Conservation (phyloP, 23 red algal genomes). For the Pyropia yezoensis region DNA sequence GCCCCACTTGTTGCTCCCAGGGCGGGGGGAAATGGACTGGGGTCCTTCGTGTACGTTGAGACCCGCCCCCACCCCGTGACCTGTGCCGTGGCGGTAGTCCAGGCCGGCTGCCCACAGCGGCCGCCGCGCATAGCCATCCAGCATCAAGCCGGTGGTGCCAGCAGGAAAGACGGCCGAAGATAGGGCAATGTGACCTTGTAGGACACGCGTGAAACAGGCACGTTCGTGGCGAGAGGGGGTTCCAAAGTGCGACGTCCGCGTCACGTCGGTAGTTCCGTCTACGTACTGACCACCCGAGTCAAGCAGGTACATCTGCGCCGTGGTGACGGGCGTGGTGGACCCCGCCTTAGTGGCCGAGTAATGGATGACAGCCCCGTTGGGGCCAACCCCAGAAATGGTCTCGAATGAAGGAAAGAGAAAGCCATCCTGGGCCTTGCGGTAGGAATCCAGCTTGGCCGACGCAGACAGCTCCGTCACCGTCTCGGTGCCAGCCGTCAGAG, state of each 20-base stretch:
- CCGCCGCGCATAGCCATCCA: constrained; percentile 74
- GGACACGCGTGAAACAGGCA: constrained; percentile 61
- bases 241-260: constrained; percentile 79
- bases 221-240: constrained; percentile 33
- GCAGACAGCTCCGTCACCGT: constrained; percentile 53
- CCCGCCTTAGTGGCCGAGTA: constrained; percentile 35
- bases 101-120: constrained; percentile 79
- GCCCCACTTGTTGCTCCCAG: constrained; percentile 32
- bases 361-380: constrained; percentile 94
- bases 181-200: constrained; percentile 83
- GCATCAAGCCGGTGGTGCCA: constrained; percentile 69
- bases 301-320: constrained; percentile 61
- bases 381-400: constrained; percentile 75
- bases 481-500: constrained; percentile 6
- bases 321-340: constrained; percentile 1
- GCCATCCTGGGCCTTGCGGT: constrained; percentile 43
- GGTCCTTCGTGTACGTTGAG: constrained; percentile 98
- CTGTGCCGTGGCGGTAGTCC: constrained; percentile 96
- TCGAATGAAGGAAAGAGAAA: constrained; percentile 71
- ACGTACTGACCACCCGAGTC: constrained; percentile 96
- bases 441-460: constrained; percentile 35
- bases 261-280: constrained; percentile 96
- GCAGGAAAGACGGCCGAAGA: constrained; percentile 77
- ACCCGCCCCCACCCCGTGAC: constrained; percentile 88
- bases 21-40: constrained; percentile 64